Percentiles rank a stretch among this genome's conserved stretches.
Conservation (phyloP, 2,329 filamentous ascomycete species). For the Cladophialophora chaetospira region DNA sequence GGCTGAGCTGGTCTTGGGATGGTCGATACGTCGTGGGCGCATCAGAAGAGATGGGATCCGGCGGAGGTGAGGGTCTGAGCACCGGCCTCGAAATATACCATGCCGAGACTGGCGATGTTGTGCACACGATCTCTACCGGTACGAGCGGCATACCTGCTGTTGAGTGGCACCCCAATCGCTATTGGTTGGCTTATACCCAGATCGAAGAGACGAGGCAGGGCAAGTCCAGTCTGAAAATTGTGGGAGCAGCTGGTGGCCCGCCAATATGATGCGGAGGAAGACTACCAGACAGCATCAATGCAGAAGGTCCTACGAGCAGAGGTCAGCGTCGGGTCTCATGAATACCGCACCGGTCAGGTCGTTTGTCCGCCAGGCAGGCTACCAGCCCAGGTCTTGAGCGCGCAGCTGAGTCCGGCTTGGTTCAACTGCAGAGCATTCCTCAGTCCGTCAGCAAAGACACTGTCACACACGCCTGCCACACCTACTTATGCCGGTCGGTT, state of each 20-base stretch:
- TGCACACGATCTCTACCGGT: constrained; percentile 48
- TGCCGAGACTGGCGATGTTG: constrained; percentile 52
- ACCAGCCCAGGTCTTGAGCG: too few relatives aligned
- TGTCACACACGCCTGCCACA: too few relatives aligned
- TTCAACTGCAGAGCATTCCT: too few relatives aligned
- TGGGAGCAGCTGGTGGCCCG: constrained; percentile 47
- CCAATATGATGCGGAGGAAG: constrained; percentile 19
- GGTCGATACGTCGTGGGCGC: constrained; percentile 52
- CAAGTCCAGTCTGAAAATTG: constrained; percentile 49
- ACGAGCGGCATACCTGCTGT: constrained; percentile 48
- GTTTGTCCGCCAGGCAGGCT: too few relatives aligned
- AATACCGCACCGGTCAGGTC: too few relatives aligned
- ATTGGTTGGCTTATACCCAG: constrained; percentile 53
- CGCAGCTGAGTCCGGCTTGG: too few relatives aligned
- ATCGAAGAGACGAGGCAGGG: constrained; percentile 43
- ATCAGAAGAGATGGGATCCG: constrained; percentile 49
- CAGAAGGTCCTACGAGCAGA: too few relatives aligned
- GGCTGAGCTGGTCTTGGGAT: constrained; percentile 54
- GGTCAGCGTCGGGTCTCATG: too few relatives aligned
- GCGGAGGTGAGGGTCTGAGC: constrained; percentile 36
- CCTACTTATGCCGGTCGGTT: too few relatives aligned
- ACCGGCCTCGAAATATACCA: constrained; percentile 53
- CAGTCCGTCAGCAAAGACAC: too few relatives aligned
- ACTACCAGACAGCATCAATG: neutral
- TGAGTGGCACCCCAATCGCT: constrained; percentile 53